Conservation (phyloP, 1,139 yeast genomes). For the Protomyces gravidus region DNA sequence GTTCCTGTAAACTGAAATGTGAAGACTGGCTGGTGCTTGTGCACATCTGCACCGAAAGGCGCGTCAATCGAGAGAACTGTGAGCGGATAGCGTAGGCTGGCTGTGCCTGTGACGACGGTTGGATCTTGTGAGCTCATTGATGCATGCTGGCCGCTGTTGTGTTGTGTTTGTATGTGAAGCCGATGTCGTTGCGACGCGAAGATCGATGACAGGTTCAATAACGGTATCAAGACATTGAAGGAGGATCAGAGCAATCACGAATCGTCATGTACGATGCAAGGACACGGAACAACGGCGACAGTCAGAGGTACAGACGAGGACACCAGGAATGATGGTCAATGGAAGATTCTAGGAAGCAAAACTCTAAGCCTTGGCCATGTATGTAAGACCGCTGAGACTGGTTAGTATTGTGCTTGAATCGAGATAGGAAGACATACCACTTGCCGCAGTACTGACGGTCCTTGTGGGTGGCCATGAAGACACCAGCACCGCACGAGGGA, state of each 20-base stretch:
- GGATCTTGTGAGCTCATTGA: constrained; percentile 13
- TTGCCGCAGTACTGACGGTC: constrained; percentile 53
- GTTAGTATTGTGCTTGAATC: no score
- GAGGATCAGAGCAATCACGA: no score
- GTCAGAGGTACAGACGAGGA: no score
- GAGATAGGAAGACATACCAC: constrained; percentile 10
- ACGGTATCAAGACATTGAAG: no score
- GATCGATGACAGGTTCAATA: no score
- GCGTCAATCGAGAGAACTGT: constrained; percentile 23
- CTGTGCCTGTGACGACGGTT: constrained; percentile 11
- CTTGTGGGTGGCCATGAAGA: constrained; percentile 87
- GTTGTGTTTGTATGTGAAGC: no score
- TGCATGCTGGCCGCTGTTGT: no score
- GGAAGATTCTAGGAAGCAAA: neutral
- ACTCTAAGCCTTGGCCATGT: constrained; percentile 23
- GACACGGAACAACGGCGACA: no score
- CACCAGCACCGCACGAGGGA: constrained; percentile 92
- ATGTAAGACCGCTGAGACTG: constrained; percentile 15
- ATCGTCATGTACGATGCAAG: no score
- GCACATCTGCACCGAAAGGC: constrained; percentile 47
- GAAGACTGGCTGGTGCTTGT: constrained; percentile 54
- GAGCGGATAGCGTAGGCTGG: constrained; percentile 19
- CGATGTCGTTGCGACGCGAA: no score
- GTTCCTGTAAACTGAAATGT: constrained; percentile 60
- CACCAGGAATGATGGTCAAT: no score